phyloP scores from a whole-genome alignment of 495 filamentous ascomycete genomes.

The Lichina pygmaea region DNA sequence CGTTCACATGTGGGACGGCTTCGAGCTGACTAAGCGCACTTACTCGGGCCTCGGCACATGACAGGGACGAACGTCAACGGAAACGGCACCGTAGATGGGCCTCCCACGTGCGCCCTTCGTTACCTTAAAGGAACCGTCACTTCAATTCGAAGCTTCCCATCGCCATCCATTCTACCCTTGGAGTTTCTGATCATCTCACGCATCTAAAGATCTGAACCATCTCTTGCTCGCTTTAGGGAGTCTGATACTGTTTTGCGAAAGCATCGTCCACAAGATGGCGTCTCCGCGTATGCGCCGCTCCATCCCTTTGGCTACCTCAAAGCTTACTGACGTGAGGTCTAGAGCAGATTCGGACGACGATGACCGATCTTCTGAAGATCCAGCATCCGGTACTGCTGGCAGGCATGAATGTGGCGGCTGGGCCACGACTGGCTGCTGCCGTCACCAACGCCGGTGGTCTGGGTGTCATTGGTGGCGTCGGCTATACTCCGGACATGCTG shows the following conservation, averaged over 20 bases:
- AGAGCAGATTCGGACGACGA: slow-evolving; percentile 69
- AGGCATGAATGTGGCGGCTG: slow-evolving; percentile 97
- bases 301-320: not conserved
- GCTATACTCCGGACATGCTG: slow-evolving; percentile 93
- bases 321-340: slow-evolving; percentile 7
- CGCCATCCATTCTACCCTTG: no score
- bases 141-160: no score
- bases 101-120: no score
- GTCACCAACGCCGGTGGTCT: slow-evolving; percentile 93
- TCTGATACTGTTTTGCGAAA: no score
- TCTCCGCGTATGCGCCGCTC: slow-evolving; percentile 35
- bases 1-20: no score
- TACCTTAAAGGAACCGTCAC: no score
- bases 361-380: slow-evolving; percentile 90
- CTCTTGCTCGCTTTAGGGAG: not conserved
- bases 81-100: no score
- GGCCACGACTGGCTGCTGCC: slow-evolving; percentile 86
- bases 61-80: no score
- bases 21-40: no score
- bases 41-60: no score
- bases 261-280: slow-evolving; percentile 26
- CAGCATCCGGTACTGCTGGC: slow-evolving; percentile 88
- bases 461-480: slow-evolving; percentile 87
- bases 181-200: no score
- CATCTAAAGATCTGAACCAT: not conserved